phyloP scores from a whole-genome alignment of 176 grass and related monocot species.

The Cocos nucifera region DNA sequence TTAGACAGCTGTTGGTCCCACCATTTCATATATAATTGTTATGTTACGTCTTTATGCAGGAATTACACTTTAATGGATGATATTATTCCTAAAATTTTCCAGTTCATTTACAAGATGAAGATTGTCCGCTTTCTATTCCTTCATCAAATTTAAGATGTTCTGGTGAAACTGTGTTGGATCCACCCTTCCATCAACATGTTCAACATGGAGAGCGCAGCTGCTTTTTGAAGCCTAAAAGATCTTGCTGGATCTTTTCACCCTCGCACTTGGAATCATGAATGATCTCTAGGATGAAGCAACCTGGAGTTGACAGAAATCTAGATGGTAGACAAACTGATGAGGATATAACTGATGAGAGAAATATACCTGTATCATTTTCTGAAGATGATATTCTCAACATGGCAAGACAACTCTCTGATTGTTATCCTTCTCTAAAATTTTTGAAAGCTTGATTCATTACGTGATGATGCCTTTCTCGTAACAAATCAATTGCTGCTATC shows the following conservation, averaged over 20 bases:
- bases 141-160: background rate
- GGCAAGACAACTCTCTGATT: background rate
- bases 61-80: slow-evolving; percentile 1
- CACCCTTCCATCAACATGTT: background rate
- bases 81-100: background rate
- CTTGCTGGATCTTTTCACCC: too few species aligned
- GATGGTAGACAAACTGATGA: background rate
- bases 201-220: too few species aligned
- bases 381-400: slow-evolving; percentile 7
- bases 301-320: too few species aligned
- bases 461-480: too few species aligned
- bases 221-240: too few species aligned
- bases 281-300: too few species aligned
- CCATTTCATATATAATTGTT: background rate
- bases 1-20: background rate
- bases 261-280: too few species aligned
- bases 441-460: too few species aligned
- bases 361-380: background rate
- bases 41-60: background rate
- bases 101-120: background rate
- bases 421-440: too few species aligned
- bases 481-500: too few species aligned
- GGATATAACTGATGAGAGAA: slow-evolving; percentile 1
- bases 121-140: background rate
- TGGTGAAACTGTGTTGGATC: background rate